These are phyloP conservation scores for Aspergillus ustus DNA, from an alignment of 2,329 filamentous ascomycete genomes.

Conservation along the genomic window DNA sequence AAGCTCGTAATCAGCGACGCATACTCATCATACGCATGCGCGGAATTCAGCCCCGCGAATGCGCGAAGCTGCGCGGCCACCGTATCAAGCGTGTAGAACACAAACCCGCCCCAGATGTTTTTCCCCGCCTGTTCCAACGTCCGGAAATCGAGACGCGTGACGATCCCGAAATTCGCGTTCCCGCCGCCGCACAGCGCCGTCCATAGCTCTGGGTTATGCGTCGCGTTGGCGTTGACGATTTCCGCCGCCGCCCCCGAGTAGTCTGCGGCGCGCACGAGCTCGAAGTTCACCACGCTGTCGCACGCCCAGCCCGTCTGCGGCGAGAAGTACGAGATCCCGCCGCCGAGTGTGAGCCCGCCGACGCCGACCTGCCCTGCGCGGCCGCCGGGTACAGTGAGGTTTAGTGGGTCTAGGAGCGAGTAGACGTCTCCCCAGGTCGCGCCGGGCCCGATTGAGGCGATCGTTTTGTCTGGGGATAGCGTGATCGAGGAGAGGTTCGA, in stretches of 20 bases:
- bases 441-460: constrained; percentile 15
- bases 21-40: constrained; percentile 35
- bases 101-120: constrained; percentile 45
- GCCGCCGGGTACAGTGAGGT: constrained; percentile 29
- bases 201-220: constrained; percentile 30
- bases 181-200: constrained; percentile 37
- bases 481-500: constrained; percentile 17
- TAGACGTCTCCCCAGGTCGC: constrained; percentile 24
- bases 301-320: constrained; percentile 21
- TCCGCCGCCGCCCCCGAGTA: constrained; percentile 40
- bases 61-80: constrained; percentile 30
- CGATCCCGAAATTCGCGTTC: constrained; percentile 37
- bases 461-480: constrained; percentile 11
- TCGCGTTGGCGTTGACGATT: constrained; percentile 45
- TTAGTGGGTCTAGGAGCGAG: constrained; percentile 19
- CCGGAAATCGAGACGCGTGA: constrained; percentile 31
- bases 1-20: constrained; percentile 5
- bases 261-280: constrained; percentile 49
- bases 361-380: constrained; percentile 32
- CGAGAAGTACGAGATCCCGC: constrained; percentile 26
- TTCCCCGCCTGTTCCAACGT: constrained; percentile 18
- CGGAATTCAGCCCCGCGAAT: constrained; percentile 32
- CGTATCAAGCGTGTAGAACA: constrained; percentile 28
- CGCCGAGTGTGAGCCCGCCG: constrained; percentile 27
- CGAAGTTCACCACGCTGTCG: constrained; percentile 51